Base-by-base conservation (phyloP, 129 eudicot genomes). In the Centaurea solstitialis region DNA sequence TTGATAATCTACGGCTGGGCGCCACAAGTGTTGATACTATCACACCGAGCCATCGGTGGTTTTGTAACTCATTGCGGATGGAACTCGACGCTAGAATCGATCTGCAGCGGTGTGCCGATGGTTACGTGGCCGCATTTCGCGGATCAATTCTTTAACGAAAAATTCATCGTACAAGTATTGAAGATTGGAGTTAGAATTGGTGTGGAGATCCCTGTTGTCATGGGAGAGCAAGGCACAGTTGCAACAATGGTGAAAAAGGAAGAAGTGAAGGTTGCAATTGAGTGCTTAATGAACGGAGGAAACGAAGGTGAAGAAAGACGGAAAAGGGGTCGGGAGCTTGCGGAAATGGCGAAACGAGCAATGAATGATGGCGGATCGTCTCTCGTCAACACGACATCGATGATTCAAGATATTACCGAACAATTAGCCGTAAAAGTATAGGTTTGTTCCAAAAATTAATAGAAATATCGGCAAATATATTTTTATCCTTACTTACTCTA, bases 11-110 rank as follows among this genome's bases (percentile, higher is more conserved):
- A 41, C 9, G 93, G 93, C 0, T 91, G 93, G 97, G 91, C 91
- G 0, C 97, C 93, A 11, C 93, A 91, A 76, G 87, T 83, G 12
- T 28, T 81, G 70, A 86, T 89, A 22, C 41, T 91, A 15, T 79
- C 88, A 2, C 93, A 91, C 79, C 79, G 37, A 7, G 83, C 87
- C 7, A 59, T 87, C 0, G 97, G 93, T 24, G 93, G 90, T 24
- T 91, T 89, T 68, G 61, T 91, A 4, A 87, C 96, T 9, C 96
- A 88, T 15, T 88, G 92, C 18, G 92, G 93, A n/a, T 89, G 93
- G 96, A 91, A 91, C 75, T 88, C 91, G 74, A 82, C 85, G 0
- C 76, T 88, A 11, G 92, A 91, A 78, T 88, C 87, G 7, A 62
- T 88, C 0, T 65, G 84, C 18, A 79, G 85, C 0, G 92, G 92